Percentiles rank a stretch among this genome's conserved stretches.
Evolutionary conservation across 768 basidiomycete species (phyloP).

Genomic region (Gyrodon lividus): DNA sequence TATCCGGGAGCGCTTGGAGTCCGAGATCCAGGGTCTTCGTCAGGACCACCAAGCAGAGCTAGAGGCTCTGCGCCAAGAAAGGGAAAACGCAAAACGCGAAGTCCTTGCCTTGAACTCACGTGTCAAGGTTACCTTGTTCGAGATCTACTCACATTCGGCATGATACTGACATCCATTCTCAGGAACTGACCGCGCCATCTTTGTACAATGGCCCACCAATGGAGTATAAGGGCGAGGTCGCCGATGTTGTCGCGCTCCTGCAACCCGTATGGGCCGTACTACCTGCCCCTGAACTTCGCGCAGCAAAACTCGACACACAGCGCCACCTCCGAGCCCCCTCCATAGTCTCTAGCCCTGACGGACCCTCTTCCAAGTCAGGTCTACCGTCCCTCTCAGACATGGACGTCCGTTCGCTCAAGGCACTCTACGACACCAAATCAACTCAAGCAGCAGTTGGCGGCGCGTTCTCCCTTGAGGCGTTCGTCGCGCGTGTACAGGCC

Average conservation of each 20-base stretch:
- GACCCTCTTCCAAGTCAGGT: conserved; percentile 28
- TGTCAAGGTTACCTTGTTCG: conserved; percentile 32
- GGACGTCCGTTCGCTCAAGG: conserved; percentile 84
- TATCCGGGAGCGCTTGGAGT: conserved; percentile 46
- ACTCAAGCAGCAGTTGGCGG: conserved; percentile 30
- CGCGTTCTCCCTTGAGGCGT: conserved; percentile 70
- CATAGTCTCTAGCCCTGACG: conserved; percentile 37
- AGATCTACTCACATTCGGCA: not conserved
- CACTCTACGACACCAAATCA: conserved; percentile 58
- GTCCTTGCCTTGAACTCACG: conserved; percentile 38
- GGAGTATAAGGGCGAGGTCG: conserved; percentile 43
- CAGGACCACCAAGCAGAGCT: conserved; percentile 54
- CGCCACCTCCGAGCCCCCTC: conserved; percentile 50
- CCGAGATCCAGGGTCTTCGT: conserved; percentile 44
- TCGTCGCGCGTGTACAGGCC: conserved; percentile 74
- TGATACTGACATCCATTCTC: conserved; percentile 12
- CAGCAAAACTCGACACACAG: conserved; percentile 52
- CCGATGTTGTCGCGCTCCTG: conserved; percentile 59
- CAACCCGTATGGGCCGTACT: conserved; percentile 77
- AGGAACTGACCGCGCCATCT: conserved; percentile 25
- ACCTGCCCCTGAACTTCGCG: conserved; percentile 82
- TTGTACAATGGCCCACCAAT: conserved; percentile 26
- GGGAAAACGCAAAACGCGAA: conserved; percentile 49
- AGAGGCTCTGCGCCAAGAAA: conserved; percentile 50
- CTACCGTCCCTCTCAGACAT: conserved; percentile 70